Conservation (phyloP, 495 filamentous ascomycete species). For the Pyrenula aspistea region DNA sequence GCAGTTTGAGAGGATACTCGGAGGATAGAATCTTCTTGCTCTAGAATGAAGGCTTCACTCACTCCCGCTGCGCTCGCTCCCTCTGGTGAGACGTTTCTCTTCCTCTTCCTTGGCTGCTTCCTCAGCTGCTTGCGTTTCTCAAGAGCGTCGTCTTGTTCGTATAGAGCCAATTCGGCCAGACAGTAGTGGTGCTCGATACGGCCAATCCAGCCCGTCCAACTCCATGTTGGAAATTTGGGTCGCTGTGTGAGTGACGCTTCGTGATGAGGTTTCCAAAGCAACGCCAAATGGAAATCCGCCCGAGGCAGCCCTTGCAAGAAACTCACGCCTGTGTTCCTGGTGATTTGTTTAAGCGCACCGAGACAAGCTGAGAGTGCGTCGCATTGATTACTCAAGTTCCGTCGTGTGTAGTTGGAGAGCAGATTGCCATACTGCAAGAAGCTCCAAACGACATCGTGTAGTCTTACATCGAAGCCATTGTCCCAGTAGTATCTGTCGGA, state of each 20-base stretch:
- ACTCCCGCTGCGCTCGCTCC: not conserved
- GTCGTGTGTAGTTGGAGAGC: conserved; percentile 1
- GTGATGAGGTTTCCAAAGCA: conserved; percentile 2
- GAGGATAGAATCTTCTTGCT: not conserved
- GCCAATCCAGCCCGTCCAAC: conserved; percentile 4
- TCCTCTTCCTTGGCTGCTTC: not conserved
- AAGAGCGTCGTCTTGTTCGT: not conserved
- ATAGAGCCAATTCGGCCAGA: not conserved
- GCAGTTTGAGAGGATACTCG: not conserved
- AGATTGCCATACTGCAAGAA: conserved; percentile 1
- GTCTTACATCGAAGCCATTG: conserved; percentile 1
- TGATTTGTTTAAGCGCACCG: conserved; percentile 1
- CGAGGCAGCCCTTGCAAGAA: conserved; percentile 1
- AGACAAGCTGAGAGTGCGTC: conserved; percentile 1
- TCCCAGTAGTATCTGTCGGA: conserved; percentile 1
- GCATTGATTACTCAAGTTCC: conserved; percentile 1
- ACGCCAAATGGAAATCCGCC: not conserved
- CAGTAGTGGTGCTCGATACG: conserved; percentile 1
- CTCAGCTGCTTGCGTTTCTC: not conserved
- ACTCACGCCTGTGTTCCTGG: not conserved
- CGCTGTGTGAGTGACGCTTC: not conserved
- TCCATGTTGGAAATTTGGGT: conserved; percentile 2
- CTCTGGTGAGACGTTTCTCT: not conserved
- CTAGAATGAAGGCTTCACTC: not conserved
- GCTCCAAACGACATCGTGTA: not conserved